Evolutionary conservation across 1,284 basidiomycete genomes (phyloP), one percentile per base, ranked within the genome.

Genomic region (Lentinula novae-zelandiae): DNA sequence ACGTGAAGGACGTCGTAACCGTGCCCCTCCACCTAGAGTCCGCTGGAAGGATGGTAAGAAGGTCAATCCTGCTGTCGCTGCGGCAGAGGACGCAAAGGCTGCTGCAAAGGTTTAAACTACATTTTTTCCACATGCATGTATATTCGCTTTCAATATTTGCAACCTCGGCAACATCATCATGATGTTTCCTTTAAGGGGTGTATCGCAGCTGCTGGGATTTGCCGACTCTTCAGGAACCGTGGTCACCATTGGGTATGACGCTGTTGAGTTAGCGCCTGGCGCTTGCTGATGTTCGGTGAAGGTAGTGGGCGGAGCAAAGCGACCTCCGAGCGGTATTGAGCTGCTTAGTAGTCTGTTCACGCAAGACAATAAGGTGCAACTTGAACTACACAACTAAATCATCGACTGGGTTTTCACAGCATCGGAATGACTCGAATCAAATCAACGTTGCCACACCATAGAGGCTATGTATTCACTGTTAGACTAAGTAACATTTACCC

Each of bases 11-110:
- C 90, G 95, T 70, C 90, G 95, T 76, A 97, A 96, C 88, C 93
- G 95, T 77, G 89, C 92, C 2, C 97, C 96, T 66, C 96, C 96
- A 68, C 93, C 95, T 55, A 92, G 97, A 70, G 82, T 98, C 69
- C 86, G 97, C 72, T 99, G 95, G 95, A 96, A 96, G 81, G 95
- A 97, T 75, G 94, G 94, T 73, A 98, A 98, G 87, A 95, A 94
- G 86, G 87, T 95, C 74, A 92, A 92, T 78, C 87, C 88, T 53
- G 89, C 90, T 54, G 90, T 92, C 44, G 86, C 84, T 59, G 90
- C 89, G 65, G 87, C 88, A 57, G 84, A 86, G 71, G 84, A 83
- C 44, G 83, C 82, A 12, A 84, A 85, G 70, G 81, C 77, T 51
- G 76, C 77, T 57, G 74, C 70, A 63, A 82, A 82, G 66, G 75